Conservation (phyloP, 441 rosid species). For the Populus trichocarpa region DNA sequence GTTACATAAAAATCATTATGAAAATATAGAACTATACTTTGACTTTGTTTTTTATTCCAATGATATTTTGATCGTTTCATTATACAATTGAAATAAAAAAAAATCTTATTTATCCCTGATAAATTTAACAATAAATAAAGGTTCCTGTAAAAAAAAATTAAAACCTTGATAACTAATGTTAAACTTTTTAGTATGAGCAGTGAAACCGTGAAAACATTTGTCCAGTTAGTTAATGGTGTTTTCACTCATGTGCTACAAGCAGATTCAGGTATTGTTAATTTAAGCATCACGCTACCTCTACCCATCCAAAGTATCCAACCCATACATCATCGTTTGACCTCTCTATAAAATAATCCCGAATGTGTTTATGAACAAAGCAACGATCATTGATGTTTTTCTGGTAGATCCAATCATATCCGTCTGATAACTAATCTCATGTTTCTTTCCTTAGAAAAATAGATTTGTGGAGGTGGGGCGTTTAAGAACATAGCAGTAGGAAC, state of each 20-base stretch:
- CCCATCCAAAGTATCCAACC: background rate
- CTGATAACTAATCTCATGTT: constrained; percentile 4
- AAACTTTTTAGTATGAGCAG: too few species aligned
- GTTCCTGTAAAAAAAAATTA: too few species aligned
- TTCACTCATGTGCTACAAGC: background rate
- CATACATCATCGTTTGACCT: constrained; percentile 4
- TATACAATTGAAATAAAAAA: too few species aligned
- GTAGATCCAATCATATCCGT: constrained; percentile 17
- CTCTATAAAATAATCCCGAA: background rate
- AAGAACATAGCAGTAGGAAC: background rate
- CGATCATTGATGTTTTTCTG: background rate
- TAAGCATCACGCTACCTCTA: background rate
- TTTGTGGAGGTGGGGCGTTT: background rate
- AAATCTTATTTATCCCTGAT: too few species aligned
- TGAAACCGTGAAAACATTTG: too few species aligned
- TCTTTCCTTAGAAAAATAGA: constrained; percentile 1
- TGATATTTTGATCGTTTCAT: too few species aligned
- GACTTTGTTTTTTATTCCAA: too few species aligned
- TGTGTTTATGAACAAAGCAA: background rate
- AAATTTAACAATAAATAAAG: too few species aligned
- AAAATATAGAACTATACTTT: too few species aligned
- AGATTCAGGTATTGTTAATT: background rate
- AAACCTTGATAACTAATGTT: too few species aligned
- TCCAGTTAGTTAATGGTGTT: too few species aligned
- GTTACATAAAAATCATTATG: too few species aligned